Conservation (phyloP, 2,329 filamentous ascomycete genomes). For the Lanzia echinophila region DNA sequence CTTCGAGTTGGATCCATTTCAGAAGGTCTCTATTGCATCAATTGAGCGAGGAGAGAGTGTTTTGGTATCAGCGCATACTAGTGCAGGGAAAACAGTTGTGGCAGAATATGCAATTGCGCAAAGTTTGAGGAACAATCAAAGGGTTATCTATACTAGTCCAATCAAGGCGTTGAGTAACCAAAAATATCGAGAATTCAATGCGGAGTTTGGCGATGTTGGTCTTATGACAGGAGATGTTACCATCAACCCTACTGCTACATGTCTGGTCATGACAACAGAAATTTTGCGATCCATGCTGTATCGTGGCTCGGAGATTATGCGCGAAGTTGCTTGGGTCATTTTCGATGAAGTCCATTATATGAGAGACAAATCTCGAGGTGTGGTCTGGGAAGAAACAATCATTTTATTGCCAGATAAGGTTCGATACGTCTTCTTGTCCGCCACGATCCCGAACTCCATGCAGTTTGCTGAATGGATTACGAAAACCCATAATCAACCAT, state of each 20-base stretch:
- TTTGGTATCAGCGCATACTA: constrained; percentile 92
- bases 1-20: constrained; percentile 95
- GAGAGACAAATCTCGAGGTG: constrained; percentile 87
- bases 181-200: constrained; percentile 94
- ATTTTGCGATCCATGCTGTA: constrained; percentile 99
- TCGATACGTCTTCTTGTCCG: constrained; percentile 94
- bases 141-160: constrained; percentile 97
- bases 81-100: constrained; percentile 95
- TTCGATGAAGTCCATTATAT: constrained; percentile 99
- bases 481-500: constrained; percentile 95
- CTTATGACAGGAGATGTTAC: constrained; percentile 99
- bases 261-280: constrained; percentile 98
- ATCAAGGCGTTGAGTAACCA: constrained; percentile 99
- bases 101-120: constrained; percentile 98
- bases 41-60: constrained; percentile 97
- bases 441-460: constrained; percentile 97
- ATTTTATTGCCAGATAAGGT: constrained; percentile 98
- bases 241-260: constrained; percentile 97
- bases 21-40: constrained; percentile 87
- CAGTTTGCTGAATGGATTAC: constrained; percentile 99
- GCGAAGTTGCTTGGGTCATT: constrained; percentile 95
- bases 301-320: constrained; percentile 97
- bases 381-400: constrained; percentile 99
- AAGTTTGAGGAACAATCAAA: constrained; percentile 92
- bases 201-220: constrained; percentile 92